Evolutionary conservation across 305 asterid genomes (phyloP), one percentile per base, ranked within the genome.

Genomic region (Fraxinus sp.): DNA sequence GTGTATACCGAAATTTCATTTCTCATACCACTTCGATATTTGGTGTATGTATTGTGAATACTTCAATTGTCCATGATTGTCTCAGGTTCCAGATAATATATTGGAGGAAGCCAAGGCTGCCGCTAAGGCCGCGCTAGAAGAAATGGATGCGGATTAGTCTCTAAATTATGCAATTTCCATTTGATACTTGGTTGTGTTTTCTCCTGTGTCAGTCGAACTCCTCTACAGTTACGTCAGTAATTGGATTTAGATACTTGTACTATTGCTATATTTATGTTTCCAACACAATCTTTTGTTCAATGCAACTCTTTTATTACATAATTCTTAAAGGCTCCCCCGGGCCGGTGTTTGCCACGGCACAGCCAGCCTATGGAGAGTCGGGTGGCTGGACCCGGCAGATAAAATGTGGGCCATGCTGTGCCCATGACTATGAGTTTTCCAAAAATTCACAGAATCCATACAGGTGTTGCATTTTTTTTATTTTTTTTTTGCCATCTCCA

Each of bases 41-140:
- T 28, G 9, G 20, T 30, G 8, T 1, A 13, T 28, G 35, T 68
- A 24, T 14, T 3, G 10, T 30, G 35, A 70, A 4, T 30, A 13
- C 20, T 70, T 70, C 9, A 11, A 70, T 14, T 24, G 3, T 70
- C 37, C 79, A 41, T 35, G 83, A 33, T 39, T 73, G 75, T 64
- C 83, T 28, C 89, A 96, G 99, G 97, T 96, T 36, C 98, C 98
- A 0, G 97, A 92, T 0, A 86, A 87, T 79, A 90, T 94, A 10
- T 81, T 94, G 84, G 97, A 94, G 88, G 98, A 91, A 88, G 99
- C 97, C 76, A 96, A 96, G 86, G 84, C 90, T 57, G 98, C 97
- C 20, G 99, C 99, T 36, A 93, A 89, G 90, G 95, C 93, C 28
- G 99, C 99, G 7, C 97, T 96, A 10, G 99, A 96, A 87, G 99